Evolutionary conservation across 2,329 filamentous ascomycete species (phyloP).

Genomic region (Colletotrichum euphorbiae): DNA sequence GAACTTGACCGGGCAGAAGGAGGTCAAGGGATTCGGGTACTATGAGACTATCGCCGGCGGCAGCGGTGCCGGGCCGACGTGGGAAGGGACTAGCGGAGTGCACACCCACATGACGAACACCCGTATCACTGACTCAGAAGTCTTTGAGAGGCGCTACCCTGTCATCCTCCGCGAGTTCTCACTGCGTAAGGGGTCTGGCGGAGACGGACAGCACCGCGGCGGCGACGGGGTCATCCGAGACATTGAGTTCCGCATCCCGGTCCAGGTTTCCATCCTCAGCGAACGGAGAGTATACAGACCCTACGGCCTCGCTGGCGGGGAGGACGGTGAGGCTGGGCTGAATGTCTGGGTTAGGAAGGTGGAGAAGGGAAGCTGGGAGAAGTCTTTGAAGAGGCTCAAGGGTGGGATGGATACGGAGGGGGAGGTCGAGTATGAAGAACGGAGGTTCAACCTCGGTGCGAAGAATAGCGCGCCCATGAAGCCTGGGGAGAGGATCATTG

Average conservation of each 20-base stretch:
- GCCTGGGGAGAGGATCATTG: constrained; percentile 80
- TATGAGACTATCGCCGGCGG: constrained; percentile 75
- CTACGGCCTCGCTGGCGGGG: constrained; percentile 86
- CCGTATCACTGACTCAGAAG: constrained; percentile 71
- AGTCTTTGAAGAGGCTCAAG: constrained; percentile 54
- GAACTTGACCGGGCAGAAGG: constrained; percentile 52
- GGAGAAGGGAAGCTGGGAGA: constrained; percentile 64
- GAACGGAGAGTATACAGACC: constrained; percentile 81
- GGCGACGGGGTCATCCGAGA: constrained; percentile 82
- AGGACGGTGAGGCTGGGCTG: constrained; percentile 80
- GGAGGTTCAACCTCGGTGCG: constrained; percentile 77
- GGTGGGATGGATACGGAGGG: constrained; percentile 43
- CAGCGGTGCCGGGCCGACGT: constrained; percentile 73
- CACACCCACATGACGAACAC: constrained; percentile 79
- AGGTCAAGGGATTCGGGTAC: constrained; percentile 57
- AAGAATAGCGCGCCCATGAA: constrained; percentile 86
- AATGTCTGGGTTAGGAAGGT: constrained; percentile 90
- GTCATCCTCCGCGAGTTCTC: constrained; percentile 79
- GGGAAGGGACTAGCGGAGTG: constrained; percentile 57
- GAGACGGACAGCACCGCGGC: constrained; percentile 73
- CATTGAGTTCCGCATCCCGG: constrained; percentile 82
- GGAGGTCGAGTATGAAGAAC: constrained; percentile 64
- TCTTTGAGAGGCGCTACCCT: constrained; percentile 69
- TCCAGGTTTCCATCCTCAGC: constrained; percentile 81
- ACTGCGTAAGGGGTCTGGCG: constrained; percentile 71